Evolutionary conservation across 2,329 filamentous ascomycete species (phyloP), one percentile per base, ranked within the genome.

Genomic region (Cladosporium sp.): DNA sequence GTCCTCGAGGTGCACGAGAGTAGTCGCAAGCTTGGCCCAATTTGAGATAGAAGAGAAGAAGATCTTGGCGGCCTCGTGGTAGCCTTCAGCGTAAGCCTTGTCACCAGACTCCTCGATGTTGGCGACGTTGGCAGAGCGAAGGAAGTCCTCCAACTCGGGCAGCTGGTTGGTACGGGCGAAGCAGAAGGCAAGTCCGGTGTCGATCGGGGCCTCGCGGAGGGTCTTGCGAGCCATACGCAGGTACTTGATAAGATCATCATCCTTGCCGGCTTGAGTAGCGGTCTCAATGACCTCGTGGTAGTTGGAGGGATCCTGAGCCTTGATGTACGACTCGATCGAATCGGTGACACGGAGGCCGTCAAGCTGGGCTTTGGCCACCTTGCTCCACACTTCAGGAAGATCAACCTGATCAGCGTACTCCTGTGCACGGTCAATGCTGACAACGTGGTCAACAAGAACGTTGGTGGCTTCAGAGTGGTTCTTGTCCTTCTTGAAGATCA

Each of bases 21-120:
- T 99, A 13, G 95, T 98, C 16, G 95, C 93, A 73, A 99, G 89
- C 84, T 99, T 99, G 64, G 94, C 94, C 95, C 95, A 99, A 86
- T 99, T 99, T 63, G 95, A 99, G 77, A 99, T 96, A 82, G 92
- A 98, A 64, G 88, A 92, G 83, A 89, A 99, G 86, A 98, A 99
- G 76, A 99, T 98, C 87, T 99, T 99, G 70, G 95, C 92, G 51
- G 95, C 95, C 83, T 98, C 91, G 75, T 95, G 94, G 75, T 92
- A 89, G 67, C 94, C 94, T 81, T 99, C 95, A 69, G 89, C 91
- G 72, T 97, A 98, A 25, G 95, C 94, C 84, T 97, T 97, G 85
- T 99, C 95, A 83, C 95, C 95, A 66, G 93, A 98, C 72, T 95
- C 91, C 77, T 99, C 95, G 63, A 98, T 86, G 77, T 99, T 93